Base-by-base conservation (phyloP, 495 filamentous ascomycete genomes). In the Penicillium pulvis region DNA sequence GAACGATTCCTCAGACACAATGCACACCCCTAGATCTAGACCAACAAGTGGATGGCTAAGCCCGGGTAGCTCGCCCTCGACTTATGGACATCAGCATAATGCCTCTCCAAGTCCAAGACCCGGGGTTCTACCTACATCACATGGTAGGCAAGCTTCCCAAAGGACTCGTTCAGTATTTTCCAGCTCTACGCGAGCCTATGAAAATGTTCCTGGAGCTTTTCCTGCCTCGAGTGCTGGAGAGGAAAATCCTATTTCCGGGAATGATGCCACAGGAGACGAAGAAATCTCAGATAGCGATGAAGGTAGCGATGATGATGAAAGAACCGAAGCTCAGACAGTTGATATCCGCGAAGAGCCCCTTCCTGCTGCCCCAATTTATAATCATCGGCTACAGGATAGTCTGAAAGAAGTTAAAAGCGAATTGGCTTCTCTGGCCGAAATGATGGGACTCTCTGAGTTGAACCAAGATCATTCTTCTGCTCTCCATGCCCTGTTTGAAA, bases 301-400 rank as follows among this genome's bases (percentile, higher is more conserved):
- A 42, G 14, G 39, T 42, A 16, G 14, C 39, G 12, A 5, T 2
- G 1, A 2, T 42, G 16, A 6, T 6, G 14, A 42, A 17, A 16
- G 0, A n/a, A n/a, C 12, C 14, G 12, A 42, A 42, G 6, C 6
- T 6, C 39, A 2, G 14, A 42, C 17, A 6, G 1, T 6, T 6
- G 39, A 17, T 6, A 42, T 54, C 2, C 65, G 59, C 14, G 26
- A 59, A 26, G 62, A 68, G 20, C 20, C 47, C 8, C 58, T 68
- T 12, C 62, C 62, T 30, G 12, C 11, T 2, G 66, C 59, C 0
- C 66, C 58, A 4, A 56, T 66, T 3, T 68, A 66, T 31, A 39
- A 65, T 45, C 16, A 6, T 44, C 48, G 59, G 0, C 53, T 71
- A 4, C 65, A 68, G 51, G 39, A 45, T 44, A 51, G 45, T 3